Evolutionary conservation across 2,329 filamentous ascomycete genomes (phyloP), one percentile per base, ranked within the genome.

Genomic region (Bipolaris bicolor): DNA sequence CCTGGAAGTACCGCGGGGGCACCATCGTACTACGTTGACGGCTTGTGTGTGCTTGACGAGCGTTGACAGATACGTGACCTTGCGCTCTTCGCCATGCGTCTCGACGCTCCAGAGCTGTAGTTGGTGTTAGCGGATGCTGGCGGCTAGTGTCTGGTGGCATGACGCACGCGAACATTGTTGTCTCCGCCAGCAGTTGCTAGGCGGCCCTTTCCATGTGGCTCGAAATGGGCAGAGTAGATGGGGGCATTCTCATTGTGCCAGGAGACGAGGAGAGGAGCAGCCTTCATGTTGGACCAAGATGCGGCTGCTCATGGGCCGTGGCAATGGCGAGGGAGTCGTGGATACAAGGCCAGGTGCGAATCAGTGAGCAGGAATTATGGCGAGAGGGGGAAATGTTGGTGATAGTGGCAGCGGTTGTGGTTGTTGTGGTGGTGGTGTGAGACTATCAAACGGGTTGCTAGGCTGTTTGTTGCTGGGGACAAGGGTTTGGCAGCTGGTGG

Each of bases 231-330:
- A 41, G 94, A 97, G 81, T 98, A 99, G 76, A 99, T 93, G 57
- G 95, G 95, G 70, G 91, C 88, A 80, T 96, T 97, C 75, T 97
- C 91, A 78, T 97, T 91, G 80, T 99, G 96, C 95, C 95, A 99
- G 83, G 96, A 92, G 80, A 99, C 94, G 75, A 98, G 94, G 68
- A 99, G 85, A 69, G 95, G 94, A 73, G 92, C 89, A 75, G 92
- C 93, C 86, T 96, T 98, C 95, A 99, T 99, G 40, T 55, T 69
- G 68, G 58, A 52, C 40, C 55, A 24, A 45, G 52, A 16, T 49
- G 63, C 63, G 57, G 67, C 67, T 68, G 67, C 67, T 68, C 63
- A 62, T 55, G 59, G 64, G 68, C 64, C 58, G 57, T 20, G 15
- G 49, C 29, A 13, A 31, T 22, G 29, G 20, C 22, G 20, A 15